Conservation (phyloP, 495 filamentous ascomycete genomes). For the Penicillium manginii region DNA sequence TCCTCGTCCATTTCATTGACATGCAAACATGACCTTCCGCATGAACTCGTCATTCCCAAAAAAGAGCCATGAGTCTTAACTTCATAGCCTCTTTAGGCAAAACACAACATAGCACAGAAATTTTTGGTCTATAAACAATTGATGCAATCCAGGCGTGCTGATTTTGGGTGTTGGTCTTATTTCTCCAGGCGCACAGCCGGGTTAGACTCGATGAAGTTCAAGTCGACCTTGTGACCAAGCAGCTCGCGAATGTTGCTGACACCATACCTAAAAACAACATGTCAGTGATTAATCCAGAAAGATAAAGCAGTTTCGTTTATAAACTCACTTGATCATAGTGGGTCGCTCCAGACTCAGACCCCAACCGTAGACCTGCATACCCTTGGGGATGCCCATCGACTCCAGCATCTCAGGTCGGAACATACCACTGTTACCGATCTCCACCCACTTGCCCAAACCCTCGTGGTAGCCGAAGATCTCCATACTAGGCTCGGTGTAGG, state of each 20-base stretch:
- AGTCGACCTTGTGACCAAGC: conserved; percentile 81
- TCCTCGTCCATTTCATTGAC: conserved; percentile 29
- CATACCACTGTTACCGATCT: conserved; percentile 98
- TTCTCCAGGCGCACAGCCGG: conserved; percentile 83
- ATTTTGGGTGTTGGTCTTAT: conserved; percentile 5
- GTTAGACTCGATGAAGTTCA: conserved; percentile 79
- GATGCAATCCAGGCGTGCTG: conserved; percentile 14
- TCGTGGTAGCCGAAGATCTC: conserved; percentile 94
- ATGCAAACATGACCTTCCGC: conserved; percentile 32
- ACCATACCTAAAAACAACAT: conserved; percentile 57
- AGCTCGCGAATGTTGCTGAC: conserved; percentile 85
- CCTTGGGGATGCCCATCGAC: conserved; percentile 84
- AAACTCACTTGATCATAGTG: conserved; percentile 89
- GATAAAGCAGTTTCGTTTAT: neutral
- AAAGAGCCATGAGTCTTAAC: conserved; percentile 1
- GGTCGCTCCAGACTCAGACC: conserved; percentile 89
- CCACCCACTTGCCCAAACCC: conserved; percentile 87
- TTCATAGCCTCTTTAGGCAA: conserved; percentile 21
- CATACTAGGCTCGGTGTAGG: conserved; percentile 97
- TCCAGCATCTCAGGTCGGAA: conserved; percentile 97
- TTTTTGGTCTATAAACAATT: conserved; percentile 28
- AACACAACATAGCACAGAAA: conserved; percentile 25
- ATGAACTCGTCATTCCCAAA: conserved; percentile 30
- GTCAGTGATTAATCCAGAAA: no score
- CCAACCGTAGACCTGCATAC: conserved; percentile 89